phyloP scores from a whole-genome alignment of 2,329 filamentous ascomycete genomes.

The Calonectria honghensis region DNA sequence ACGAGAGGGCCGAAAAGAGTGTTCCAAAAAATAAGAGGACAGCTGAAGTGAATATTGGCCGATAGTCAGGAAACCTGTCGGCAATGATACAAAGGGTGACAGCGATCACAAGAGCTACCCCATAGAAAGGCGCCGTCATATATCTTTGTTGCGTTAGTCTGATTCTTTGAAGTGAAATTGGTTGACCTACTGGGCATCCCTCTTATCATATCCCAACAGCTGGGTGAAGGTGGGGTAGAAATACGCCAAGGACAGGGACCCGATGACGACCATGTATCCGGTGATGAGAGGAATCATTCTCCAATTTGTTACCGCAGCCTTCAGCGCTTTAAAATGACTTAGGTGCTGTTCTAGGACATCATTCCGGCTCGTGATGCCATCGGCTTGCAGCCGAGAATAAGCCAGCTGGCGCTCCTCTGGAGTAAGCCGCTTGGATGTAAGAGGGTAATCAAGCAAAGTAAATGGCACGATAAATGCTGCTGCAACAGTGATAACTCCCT shows the following conservation, averaged over 20 bases:
- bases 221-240: conserved; percentile 2
- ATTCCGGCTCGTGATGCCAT: not conserved
- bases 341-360: not conserved
- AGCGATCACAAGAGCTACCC: not conserved
- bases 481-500: not conserved
- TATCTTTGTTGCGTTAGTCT: not conserved
- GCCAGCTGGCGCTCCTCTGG: not conserved
- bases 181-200: not conserved
- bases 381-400: not conserved
- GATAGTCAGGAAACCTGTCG: not conserved
- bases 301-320: not conserved
- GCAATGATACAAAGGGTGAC: conserved; percentile 2
- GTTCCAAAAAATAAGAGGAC: not conserved
- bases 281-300: not conserved
- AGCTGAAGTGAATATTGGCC: not conserved
- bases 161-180: not conserved
- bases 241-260: conserved; percentile 1
- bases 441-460: not conserved
- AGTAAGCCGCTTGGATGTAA: not conserved
- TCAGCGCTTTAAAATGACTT: not conserved
- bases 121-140: conserved; percentile 2
- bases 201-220: not conserved
- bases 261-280: conserved; percentile 1
- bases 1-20: not conserved
- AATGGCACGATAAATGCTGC: not conserved